Percentiles rank a stretch among this genome's conserved stretches.
phyloP scores from a whole-genome alignment of 2,329 filamentous ascomycete species.

The Cladophialophora bantiana region DNA sequence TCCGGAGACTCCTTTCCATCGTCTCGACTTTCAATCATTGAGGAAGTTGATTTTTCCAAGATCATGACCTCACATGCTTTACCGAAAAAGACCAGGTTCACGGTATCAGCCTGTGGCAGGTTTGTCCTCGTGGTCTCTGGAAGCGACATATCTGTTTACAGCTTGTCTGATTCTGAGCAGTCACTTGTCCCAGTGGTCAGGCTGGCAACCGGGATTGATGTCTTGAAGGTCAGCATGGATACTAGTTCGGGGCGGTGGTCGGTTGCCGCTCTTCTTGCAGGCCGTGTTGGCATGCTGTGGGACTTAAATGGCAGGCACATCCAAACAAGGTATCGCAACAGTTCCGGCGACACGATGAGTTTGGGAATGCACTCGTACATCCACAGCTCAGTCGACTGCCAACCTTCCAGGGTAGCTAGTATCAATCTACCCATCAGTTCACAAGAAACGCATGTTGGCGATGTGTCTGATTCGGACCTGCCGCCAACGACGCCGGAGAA shows the following conservation, averaged over 20 bases:
- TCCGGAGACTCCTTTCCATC: conserved; percentile 41
- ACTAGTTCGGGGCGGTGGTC: conserved; percentile 62
- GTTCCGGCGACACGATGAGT: conserved; percentile 37
- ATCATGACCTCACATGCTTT: conserved; percentile 34
- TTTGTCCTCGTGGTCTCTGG: conserved; percentile 65
- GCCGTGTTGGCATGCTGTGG: conserved; percentile 67
- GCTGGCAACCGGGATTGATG: conserved; percentile 63
- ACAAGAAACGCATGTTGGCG: conserved; percentile 11
- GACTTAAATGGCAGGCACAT: conserved; percentile 50
- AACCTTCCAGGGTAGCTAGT: conserved; percentile 2
- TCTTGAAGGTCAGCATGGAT: conserved; percentile 69
- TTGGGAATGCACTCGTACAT: conserved; percentile 31
- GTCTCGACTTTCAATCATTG: conserved; percentile 24
- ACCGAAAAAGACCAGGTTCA: conserved; percentile 48
- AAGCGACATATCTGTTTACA: conserved; percentile 64
- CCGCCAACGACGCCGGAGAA: background rate
- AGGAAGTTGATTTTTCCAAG: conserved; percentile 37
- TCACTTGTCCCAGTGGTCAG: conserved; percentile 57
- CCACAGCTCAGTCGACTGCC: conserved; percentile 18
- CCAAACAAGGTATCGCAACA: conserved; percentile 37
- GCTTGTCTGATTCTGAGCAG: conserved; percentile 45
- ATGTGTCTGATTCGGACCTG: background rate
- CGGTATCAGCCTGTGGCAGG: conserved; percentile 64
- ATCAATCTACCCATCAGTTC: conserved; percentile 18
- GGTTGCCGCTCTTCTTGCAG: conserved; percentile 66